Evolutionary conservation across 108 stramenopile species (phyloP).

Genomic region (Cyclotella cryptica): DNA sequence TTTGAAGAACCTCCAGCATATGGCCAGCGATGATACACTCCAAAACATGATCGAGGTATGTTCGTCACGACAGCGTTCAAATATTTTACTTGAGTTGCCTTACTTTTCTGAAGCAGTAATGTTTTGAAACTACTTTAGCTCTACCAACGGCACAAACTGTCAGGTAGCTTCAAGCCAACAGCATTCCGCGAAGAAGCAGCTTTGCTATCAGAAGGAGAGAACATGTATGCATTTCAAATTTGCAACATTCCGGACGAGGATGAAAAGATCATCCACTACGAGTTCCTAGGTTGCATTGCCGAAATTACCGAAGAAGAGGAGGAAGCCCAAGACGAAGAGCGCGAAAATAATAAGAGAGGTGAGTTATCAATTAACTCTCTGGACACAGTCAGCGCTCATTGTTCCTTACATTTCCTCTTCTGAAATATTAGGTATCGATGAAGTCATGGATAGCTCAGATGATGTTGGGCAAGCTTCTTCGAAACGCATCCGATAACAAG

Average conservation of each 20-base stretch:
- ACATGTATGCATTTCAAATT: conserved; percentile 88
- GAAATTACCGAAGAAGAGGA: conserved; percentile 63
- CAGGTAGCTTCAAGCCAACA: conserved; percentile 82
- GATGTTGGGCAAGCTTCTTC: conserved; percentile 14
- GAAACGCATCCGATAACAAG: neutral
- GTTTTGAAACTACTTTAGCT: conserved; percentile 28
- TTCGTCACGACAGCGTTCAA: neutral
- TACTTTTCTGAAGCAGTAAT: neutral
- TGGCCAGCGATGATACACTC: conserved; percentile 87
- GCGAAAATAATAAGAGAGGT: conserved; percentile 44
- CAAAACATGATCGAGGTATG: conserved; percentile 75
- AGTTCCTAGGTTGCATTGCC: conserved; percentile 84
- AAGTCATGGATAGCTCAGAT: neutral
- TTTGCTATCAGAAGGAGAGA: conserved; percentile 83
- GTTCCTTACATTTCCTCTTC: neutral
- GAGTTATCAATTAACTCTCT: neutral
- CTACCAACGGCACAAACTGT: conserved; percentile 73
- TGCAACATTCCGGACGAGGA: conserved; percentile 72
- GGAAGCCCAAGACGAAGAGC: conserved; percentile 28
- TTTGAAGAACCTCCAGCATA: conserved; percentile 83
- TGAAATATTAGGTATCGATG: conserved; percentile 19
- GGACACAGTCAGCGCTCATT: neutral
- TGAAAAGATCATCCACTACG: conserved; percentile 72
- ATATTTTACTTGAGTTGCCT: neutral
- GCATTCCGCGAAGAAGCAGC: conserved; percentile 90